Evolutionary conservation across 2,329 filamentous ascomycete species (phyloP).

Genomic region (Dendrostoma leiphaemia): DNA sequence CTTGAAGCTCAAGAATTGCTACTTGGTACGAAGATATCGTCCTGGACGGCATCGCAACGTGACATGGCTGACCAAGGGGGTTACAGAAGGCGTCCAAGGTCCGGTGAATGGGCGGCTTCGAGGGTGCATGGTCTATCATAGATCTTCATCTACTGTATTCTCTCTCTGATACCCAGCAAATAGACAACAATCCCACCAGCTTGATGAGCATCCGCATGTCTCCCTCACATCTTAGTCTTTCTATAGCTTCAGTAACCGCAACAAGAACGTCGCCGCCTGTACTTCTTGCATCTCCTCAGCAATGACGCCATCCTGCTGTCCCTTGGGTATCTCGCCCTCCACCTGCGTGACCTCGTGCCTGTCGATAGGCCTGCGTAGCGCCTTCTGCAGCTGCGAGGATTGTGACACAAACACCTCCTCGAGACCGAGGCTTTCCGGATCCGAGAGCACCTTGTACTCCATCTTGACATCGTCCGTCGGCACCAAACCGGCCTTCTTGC

Average conservation of each 20-base stretch:
- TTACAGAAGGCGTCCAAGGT: conserved; percentile 17
- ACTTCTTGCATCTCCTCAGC: conserved; percentile 82
- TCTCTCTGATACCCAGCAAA: conserved; percentile 1
- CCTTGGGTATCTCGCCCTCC: conserved; percentile 53
- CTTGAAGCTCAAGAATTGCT: conserved; percentile 81
- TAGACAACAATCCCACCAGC: not conserved
- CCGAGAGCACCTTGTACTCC: conserved; percentile 80
- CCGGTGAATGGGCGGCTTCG: not conserved
- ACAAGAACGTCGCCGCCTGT: conserved; percentile 75
- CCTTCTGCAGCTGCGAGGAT: conserved; percentile 68
- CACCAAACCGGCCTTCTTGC: conserved; percentile 89
- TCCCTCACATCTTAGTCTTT: not conserved
- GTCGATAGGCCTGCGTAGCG: conserved; percentile 73
- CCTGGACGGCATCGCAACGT: not conserved
- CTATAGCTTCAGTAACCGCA: conserved; percentile 34
- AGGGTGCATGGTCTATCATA: not conserved
- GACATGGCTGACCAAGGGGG: not conserved
- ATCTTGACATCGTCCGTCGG: conserved; percentile 94
- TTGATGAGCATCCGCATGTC: not conserved
- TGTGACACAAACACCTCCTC: conserved; percentile 69
- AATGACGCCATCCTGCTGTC: conserved; percentile 60
- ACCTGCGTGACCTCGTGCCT: conserved; percentile 61
- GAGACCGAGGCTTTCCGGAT: conserved; percentile 75
- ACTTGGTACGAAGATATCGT: conserved; percentile 60
- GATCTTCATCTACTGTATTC: not conserved